phyloP scores from a whole-genome alignment of 805 yeast species.

The Candida golubevii region DNA sequence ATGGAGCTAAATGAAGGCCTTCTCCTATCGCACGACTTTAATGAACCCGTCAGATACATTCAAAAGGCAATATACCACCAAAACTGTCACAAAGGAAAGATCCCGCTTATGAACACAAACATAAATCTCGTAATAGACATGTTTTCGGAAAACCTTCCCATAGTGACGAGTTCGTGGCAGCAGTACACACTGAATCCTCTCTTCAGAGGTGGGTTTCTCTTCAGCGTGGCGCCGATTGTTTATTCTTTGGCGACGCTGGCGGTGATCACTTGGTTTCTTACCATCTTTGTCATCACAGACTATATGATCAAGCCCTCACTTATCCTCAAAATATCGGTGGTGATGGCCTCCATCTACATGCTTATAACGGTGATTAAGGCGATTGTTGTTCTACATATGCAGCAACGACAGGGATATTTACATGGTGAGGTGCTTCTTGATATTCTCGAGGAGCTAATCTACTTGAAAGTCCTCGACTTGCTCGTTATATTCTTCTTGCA shows the following conservation, averaged over 20 bases:
- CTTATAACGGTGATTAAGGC: constrained; percentile 46
- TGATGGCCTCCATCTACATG: constrained; percentile 53
- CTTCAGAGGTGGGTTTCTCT: constrained; percentile 43
- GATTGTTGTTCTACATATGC: constrained; percentile 41
- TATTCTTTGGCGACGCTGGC: constrained; percentile 62
- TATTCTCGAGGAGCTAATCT: constrained; percentile 39
- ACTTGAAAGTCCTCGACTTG: constrained; percentile 54
- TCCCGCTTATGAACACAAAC: constrained; percentile 39
- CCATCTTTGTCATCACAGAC: constrained; percentile 61
- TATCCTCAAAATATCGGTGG: constrained; percentile 46
- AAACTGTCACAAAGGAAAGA: constrained; percentile 26
- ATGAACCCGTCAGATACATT: constrained; percentile 21
- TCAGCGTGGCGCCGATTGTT: constrained; percentile 57
- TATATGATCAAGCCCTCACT: constrained; percentile 59
- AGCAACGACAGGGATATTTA: constrained; percentile 42
- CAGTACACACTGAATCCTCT: constrained; percentile 27
- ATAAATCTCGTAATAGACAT: constrained; percentile 28
- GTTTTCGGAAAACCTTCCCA: constrained; percentile 36
- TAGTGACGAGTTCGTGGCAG: constrained; percentile 47
- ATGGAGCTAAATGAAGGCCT: constrained; percentile 31
- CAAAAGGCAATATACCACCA: constrained; percentile 25
- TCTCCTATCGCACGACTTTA: constrained; percentile 25
- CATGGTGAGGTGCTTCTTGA: constrained; percentile 43
- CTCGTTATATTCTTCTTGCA: constrained; percentile 55
- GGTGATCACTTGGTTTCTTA: constrained; percentile 58